A percentile compares a stretch with the other conserved stretches of the same genome.
These are phyloP conservation scores for Aurifilum marmelostoma DNA, from an alignment of 2,329 filamentous ascomycete species.

Conservation along the genomic window DNA sequence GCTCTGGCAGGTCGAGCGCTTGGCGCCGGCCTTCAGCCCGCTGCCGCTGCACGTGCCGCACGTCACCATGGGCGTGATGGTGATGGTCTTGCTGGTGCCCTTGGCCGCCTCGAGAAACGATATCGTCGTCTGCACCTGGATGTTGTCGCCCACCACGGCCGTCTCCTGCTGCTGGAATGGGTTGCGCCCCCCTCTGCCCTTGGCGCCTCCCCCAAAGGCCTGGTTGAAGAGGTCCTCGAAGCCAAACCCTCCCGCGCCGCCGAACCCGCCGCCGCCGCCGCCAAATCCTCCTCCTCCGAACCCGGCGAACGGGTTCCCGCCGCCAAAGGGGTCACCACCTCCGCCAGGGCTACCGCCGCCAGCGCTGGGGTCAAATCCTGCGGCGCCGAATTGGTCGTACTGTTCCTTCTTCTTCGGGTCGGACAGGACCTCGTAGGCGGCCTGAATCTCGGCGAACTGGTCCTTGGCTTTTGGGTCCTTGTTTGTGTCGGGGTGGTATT, in stretches of 20 bases:
- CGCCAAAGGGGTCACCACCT: constrained; percentile 63
- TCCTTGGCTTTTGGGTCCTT: constrained; percentile 94
- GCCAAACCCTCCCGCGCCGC: constrained; percentile 23
- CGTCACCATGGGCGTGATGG: constrained; percentile 76
- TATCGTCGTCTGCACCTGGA: constrained; percentile 91
- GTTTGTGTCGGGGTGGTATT: constrained; percentile 97
- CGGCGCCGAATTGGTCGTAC: constrained; percentile 86
- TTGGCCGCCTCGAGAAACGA: constrained; percentile 97
- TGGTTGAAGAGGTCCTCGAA: constrained; percentile 95
- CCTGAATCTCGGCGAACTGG: constrained; percentile 89
- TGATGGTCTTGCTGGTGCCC: constrained; percentile 85
- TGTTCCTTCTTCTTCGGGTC: constrained; percentile 92
- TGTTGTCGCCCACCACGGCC: constrained; percentile 83
- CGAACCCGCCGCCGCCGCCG: constrained; percentile 81
- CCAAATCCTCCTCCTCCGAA: constrained; percentile 55
- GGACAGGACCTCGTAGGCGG: constrained; percentile 90
- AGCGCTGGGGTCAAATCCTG: constrained; percentile 80
- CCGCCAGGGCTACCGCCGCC: constrained; percentile 64
- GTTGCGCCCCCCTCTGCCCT: constrained; percentile 57
- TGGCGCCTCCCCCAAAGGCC: constrained; percentile 65
- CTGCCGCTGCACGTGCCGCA: constrained; percentile 84
- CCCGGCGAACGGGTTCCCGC: constrained; percentile 66
- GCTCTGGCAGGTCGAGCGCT: constrained; percentile 71
- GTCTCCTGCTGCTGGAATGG: constrained; percentile 79
- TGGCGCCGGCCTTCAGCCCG: constrained; percentile 80